Percentiles rank a stretch among this genome's conserved stretches.
These are phyloP conservation scores for Paramecium primaurelia DNA, from an alignment of 73 alveolate species.

Conservation along the genomic window DNA sequence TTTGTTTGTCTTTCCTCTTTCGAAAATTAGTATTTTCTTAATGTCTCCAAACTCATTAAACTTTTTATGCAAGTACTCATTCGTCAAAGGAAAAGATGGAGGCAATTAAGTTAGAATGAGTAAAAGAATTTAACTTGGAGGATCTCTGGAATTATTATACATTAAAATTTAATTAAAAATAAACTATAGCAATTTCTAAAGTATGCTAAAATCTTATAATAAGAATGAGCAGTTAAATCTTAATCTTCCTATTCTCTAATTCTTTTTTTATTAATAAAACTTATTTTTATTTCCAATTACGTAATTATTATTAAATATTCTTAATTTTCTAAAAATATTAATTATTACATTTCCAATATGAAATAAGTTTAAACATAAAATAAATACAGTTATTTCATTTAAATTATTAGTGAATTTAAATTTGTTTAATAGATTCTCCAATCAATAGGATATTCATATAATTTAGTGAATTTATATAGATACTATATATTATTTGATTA, in stretches of 20 bases:
- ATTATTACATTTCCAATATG: neutral
- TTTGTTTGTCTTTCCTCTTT: conserved; percentile 38
- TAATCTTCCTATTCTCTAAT: neutral
- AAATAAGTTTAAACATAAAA: neutral
- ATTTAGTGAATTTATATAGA: neutral
- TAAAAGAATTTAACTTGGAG: conserved; percentile 43
- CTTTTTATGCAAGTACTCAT: neutral
- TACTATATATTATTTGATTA: neutral
- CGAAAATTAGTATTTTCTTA: conserved; percentile 25
- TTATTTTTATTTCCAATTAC: neutral
- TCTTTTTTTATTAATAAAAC: neutral
- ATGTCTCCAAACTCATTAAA: conserved; percentile 24
- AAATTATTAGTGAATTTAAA: neutral
- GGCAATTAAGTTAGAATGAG: neutral
- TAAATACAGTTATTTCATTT: neutral
- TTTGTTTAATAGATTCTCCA: neutral
- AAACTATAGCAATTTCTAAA: neutral
- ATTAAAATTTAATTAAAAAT: neutral
- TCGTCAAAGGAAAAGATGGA: conserved; percentile 10
- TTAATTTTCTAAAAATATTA: neutral
- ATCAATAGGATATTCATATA: neutral
- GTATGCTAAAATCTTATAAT: neutral
- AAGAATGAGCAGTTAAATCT: neutral
- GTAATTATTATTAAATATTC: neutral
- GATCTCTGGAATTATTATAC: conserved; percentile 17